Conservation (phyloP, 495 filamentous ascomycete genomes). For the Chlorociboria aeruginascens region DNA sequence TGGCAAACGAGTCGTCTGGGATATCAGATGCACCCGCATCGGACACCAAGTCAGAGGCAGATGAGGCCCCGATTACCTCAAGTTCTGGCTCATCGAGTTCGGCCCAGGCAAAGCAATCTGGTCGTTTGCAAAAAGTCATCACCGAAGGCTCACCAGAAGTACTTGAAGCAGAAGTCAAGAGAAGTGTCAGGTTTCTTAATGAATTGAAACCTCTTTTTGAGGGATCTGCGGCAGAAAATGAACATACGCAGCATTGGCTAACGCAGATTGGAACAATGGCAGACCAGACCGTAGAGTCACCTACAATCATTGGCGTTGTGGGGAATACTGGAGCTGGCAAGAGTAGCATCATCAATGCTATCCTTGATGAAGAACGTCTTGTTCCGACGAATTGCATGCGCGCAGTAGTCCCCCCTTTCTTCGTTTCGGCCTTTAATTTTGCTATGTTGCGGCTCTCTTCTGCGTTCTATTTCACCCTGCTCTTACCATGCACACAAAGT, state of each 20-base stretch:
- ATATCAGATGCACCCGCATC: background rate
- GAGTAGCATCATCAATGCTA: constrained; percentile 11
- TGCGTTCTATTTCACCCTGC: background rate
- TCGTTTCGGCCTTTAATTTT: too few species aligned
- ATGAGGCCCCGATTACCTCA: background rate
- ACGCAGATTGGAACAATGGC: constrained; percentile 20
- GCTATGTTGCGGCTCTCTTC: too few species aligned
- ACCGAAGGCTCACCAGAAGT: constrained; percentile 22
- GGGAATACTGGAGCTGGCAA: constrained; percentile 91
- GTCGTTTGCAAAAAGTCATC: constrained; percentile 27
- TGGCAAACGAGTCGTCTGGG: background rate
- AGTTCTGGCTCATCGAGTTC: background rate
- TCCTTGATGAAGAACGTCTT: constrained; percentile 9
- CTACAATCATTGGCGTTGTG: constrained; percentile 60
- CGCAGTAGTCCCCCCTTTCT: too few species aligned
- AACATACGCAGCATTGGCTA: constrained; percentile 25
- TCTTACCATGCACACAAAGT: constrained; percentile 7
- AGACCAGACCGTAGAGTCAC: constrained; percentile 1
- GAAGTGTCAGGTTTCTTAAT: constrained; percentile 25
- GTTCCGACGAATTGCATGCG: constrained; percentile 3
- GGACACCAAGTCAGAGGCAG: background rate
- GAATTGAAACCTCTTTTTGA: constrained; percentile 19
- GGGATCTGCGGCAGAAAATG: constrained; percentile 4
- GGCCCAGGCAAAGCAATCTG: constrained; percentile 5
- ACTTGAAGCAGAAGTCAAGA: constrained; percentile 29